Evolutionary conservation across 2,329 filamentous ascomycete species (phyloP), one percentile per base, ranked within the genome.

Genomic region (Fusarium palustre): DNA sequence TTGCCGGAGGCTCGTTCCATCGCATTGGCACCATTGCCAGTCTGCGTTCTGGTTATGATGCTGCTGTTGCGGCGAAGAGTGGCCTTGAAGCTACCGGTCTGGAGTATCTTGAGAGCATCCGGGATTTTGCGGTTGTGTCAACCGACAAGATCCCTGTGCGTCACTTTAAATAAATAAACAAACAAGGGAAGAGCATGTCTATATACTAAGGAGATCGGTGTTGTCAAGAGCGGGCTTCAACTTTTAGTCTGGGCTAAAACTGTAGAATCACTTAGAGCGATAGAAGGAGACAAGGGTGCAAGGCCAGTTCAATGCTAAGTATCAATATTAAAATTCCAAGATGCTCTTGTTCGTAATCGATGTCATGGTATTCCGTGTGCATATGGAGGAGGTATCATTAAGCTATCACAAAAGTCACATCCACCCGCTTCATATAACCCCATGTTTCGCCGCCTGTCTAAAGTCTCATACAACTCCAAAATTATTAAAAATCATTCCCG

Each of bases 1-100:
- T 96, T 20, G 85, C 83, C 0, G 87, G 86, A 6, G 83, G 85
- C 38, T 87, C 85, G 54, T 89, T 87, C 77, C 81, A 82, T 25
- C 74, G 76, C 24, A 81, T 87, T 36, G 87, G 87, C 45, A 83
- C 86, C 45, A 78, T 86, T 69, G 82, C 81, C 13, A 80, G 83
- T 57, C 79, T 89, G 68, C 83, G 86, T 59, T 82, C 85, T 38
- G 77, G 75, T 10, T 78, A 78, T 48, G 77, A 79, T 34, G 59
- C 73, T 25, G 77, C 76, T 13, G 61, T 38, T 13, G 67, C 68
- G 47, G 72, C 72, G 9, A 65, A 66, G 20, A 50, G 47, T 22
- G 53, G 68, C 8, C 75, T 74, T 48, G 70, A 70, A 18, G 63
- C 63, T 28, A 79, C 78, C 12, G 77, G 77, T 8, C 48, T 79